Conservation (phyloP, 1,284 basidiomycete genomes). For the Ustanciosporium gigantosporum region DNA sequence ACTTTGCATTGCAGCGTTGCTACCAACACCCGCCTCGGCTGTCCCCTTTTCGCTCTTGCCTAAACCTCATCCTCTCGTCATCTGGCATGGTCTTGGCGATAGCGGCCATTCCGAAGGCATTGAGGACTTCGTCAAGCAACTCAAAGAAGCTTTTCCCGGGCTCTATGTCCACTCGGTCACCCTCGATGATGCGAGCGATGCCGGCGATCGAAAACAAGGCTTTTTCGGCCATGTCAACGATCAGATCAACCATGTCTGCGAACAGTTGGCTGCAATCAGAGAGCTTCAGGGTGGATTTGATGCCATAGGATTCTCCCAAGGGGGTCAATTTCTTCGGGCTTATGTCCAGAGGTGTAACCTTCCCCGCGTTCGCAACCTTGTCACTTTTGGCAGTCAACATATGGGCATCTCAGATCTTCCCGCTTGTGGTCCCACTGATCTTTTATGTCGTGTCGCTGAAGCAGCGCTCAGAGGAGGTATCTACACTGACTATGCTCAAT, state of each 20-base stretch:
- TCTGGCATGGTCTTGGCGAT: constrained; percentile 93
- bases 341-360: constrained; percentile 81
- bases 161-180: constrained; percentile 81
- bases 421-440: constrained; percentile 70
- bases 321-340: constrained; percentile 85
- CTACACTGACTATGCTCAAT: constrained; percentile 67
- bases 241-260: constrained; percentile 71
- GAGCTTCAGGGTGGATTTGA: constrained; percentile 71
- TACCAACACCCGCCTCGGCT: constrained; percentile 3
- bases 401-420: constrained; percentile 79
- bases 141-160: constrained; percentile 75
- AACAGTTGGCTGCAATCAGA: constrained; percentile 71
- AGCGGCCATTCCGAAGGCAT: constrained; percentile 64
- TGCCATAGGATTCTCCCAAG: constrained; percentile 52
- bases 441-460: constrained; percentile 67
- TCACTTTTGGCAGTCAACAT: constrained; percentile 68
- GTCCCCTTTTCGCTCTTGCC: constrained; percentile 21
- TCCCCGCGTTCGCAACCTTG: constrained; percentile 65
- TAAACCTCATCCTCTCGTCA: constrained; percentile 66
- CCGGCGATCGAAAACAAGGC: constrained; percentile 75
- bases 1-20: constrained; percentile 1
- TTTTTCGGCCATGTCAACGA: constrained; percentile 76
- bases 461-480: constrained; percentile 74
- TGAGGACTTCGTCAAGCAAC: constrained; percentile 70
- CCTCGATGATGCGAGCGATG: constrained; percentile 70